Conservation (phyloP, 805 yeast genomes). For the Spathaspora hagerdaliae region DNA sequence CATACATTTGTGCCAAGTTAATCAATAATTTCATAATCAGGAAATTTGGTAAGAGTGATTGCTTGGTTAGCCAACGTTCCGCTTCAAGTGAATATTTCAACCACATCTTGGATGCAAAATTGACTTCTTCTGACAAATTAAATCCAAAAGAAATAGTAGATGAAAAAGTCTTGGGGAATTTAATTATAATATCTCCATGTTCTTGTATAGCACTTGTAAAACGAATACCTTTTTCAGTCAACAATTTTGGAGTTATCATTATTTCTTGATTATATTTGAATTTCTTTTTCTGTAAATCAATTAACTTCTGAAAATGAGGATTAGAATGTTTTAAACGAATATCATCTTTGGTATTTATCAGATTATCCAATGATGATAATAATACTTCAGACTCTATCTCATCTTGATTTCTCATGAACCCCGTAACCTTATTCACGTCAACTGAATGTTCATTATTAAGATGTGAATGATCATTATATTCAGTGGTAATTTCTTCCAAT, state of each 20-base stretch:
- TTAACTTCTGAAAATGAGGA: slow-evolving; percentile 19
- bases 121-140: slow-evolving; percentile 50
- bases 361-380: slow-evolving; percentile 27
- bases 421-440: slow-evolving; percentile 15
- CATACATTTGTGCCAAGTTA: slow-evolving; percentile 43
- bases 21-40: slow-evolving; percentile 46
- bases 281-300: slow-evolving; percentile 11
- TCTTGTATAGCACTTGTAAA: slow-evolving; percentile 48
- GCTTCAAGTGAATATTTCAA: slow-evolving; percentile 45
- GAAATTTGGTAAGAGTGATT: slow-evolving; percentile 49
- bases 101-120: slow-evolving; percentile 59
- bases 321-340: slow-evolving; percentile 27
- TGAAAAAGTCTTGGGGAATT: slow-evolving; percentile 53
- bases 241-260: slow-evolving; percentile 45
- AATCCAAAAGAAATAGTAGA: slow-evolving; percentile 52
- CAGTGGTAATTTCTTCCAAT: slow-evolving; percentile 16
- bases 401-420: slow-evolving; percentile 2
- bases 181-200: slow-evolving; percentile 59
- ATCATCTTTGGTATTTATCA: slow-evolving; percentile 24
- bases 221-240: slow-evolving; percentile 47
- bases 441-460: slow-evolving; percentile 16
- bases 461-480: slow-evolving; percentile 11
- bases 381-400: slow-evolving; percentile 23
- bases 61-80: slow-evolving; percentile 47
- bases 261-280: slow-evolving; percentile 37